Percentiles rank a stretch among this genome's conserved stretches.
phyloP scores from a whole-genome alignment of 768 basidiomycete species.

The Auricularia cornea region DNA sequence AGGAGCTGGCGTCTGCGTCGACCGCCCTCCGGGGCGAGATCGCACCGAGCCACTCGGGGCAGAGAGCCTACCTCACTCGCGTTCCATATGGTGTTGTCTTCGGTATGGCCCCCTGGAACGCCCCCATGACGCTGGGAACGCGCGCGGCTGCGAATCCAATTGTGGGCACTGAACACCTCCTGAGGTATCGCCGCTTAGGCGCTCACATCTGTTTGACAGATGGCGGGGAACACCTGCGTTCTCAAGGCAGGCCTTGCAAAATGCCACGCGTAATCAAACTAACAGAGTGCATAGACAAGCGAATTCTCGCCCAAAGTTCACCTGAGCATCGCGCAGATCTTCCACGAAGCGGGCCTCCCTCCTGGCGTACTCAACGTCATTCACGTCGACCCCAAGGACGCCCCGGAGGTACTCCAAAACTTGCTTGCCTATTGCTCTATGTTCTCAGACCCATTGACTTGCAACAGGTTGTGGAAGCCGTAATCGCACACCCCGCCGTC shows the following conservation, averaged over 20 bases:
- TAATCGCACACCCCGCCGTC: constrained; percentile 17
- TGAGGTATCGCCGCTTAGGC: not conserved
- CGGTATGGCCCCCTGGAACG: constrained; percentile 11
- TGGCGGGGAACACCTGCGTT: constrained; percentile 30
- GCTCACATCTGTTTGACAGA: constrained; percentile 2
- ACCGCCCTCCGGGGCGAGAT: constrained; percentile 13
- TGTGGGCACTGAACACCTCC: not conserved
- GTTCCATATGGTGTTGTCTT: constrained; percentile 14
- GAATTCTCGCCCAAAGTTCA: constrained; percentile 25
- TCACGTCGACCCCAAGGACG: constrained; percentile 18
- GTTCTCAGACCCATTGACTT: too few relatives aligned
- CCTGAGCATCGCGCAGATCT: constrained; percentile 22
- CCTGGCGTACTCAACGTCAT: constrained; percentile 27
- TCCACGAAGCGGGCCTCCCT: constrained; percentile 30
- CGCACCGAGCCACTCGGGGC: constrained; percentile 1
- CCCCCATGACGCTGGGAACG: constrained; percentile 16
- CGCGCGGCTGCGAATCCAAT: constrained; percentile 25
- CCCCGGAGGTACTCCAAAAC: constrained; percentile 12
- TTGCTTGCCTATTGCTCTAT: too few relatives aligned
- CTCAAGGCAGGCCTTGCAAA: constrained; percentile 13
- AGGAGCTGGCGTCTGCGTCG: constrained; percentile 11
- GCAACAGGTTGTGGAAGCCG: constrained; percentile 15
- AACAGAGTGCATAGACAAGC: constrained; percentile 13
- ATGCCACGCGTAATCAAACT: not conserved
- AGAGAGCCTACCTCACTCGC: constrained; percentile 10